These are phyloP conservation scores for Pueraria montana DNA, from an alignment of 306 rosid genomes.

Conservation along the genomic window DNA sequence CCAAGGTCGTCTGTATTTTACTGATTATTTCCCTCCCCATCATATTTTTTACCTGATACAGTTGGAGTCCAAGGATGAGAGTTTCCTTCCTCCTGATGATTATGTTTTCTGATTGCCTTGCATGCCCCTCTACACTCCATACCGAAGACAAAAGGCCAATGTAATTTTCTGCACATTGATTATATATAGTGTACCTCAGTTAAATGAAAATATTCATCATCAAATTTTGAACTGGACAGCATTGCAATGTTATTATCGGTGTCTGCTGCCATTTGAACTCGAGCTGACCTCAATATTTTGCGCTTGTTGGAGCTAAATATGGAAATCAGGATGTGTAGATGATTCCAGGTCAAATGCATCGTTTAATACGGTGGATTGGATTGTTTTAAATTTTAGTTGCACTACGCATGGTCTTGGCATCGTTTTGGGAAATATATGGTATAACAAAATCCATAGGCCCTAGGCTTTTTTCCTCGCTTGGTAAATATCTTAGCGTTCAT, in stretches of 20 bases:
- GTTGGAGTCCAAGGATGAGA: slow-evolving; percentile 62
- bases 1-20: slow-evolving; percentile 54
- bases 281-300: slow-evolving; percentile 19
- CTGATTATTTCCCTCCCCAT: slow-evolving; percentile 48
- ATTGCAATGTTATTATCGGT: slow-evolving; percentile 36
- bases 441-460: neutral
- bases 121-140: slow-evolving; percentile 57
- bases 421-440: neutral
- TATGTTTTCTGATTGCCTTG: slow-evolving; percentile 56
- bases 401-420: neutral
- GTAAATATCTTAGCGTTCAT: neutral
- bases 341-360: slow-evolving; percentile 31
- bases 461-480: neutral
- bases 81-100: slow-evolving; percentile 51
- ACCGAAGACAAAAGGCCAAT: slow-evolving; percentile 52
- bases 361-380: neutral
- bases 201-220: slow-evolving; percentile 49
- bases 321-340: slow-evolving; percentile 39
- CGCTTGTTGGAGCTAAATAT: slow-evolving; percentile 12
- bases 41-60: slow-evolving; percentile 54
- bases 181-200: slow-evolving; percentile 61
- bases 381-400: neutral
- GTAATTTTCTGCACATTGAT: slow-evolving; percentile 71
- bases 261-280: slow-evolving; percentile 32
- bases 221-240: slow-evolving; percentile 49